These are phyloP conservation scores for Neofusicoccum kwambonambiense DNA, from an alignment of 2,329 filamentous ascomycete species.

Conservation along the genomic window DNA sequence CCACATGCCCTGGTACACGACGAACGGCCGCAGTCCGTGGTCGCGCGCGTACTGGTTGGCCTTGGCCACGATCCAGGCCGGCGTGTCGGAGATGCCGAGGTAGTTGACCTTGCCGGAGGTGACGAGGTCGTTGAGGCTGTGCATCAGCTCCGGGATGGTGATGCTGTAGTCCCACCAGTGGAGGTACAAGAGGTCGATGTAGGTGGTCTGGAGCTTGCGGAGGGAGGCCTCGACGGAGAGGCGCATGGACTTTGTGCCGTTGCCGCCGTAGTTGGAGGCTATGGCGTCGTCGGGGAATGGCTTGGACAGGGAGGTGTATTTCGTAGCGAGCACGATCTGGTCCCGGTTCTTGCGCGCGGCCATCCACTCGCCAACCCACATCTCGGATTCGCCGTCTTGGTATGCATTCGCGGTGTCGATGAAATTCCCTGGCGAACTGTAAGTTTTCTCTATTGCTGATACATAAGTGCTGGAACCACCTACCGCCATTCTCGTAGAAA, in stretches of 20 bases:
- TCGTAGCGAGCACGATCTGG: constrained; percentile 43
- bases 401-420: constrained; percentile 41
- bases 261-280: constrained; percentile 43
- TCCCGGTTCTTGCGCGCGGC: constrained; percentile 36
- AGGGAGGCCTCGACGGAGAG: constrained; percentile 39
- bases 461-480: too few species aligned
- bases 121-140: constrained; percentile 42
- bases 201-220: constrained; percentile 62
- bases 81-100: constrained; percentile 46
- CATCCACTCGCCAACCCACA: constrained; percentile 48
- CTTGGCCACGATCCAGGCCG: constrained; percentile 39
- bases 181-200: constrained; percentile 57
- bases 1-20: constrained; percentile 44
- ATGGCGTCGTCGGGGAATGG: background rate
- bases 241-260: constrained; percentile 38
- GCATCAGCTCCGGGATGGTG: constrained; percentile 46
- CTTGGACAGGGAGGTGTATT: constrained; percentile 35
- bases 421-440: constrained; percentile 55
- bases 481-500: constrained; percentile 57
- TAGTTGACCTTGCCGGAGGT: constrained; percentile 44
- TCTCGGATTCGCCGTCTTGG: constrained; percentile 40
- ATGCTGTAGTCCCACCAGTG: constrained; percentile 46
- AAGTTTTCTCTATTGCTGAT: too few species aligned
- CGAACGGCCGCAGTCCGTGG: constrained; percentile 40
- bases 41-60: constrained; percentile 37